Conservation (phyloP, 2,329 filamentous ascomycete species). For the Phaeoacremonium minimum region DNA sequence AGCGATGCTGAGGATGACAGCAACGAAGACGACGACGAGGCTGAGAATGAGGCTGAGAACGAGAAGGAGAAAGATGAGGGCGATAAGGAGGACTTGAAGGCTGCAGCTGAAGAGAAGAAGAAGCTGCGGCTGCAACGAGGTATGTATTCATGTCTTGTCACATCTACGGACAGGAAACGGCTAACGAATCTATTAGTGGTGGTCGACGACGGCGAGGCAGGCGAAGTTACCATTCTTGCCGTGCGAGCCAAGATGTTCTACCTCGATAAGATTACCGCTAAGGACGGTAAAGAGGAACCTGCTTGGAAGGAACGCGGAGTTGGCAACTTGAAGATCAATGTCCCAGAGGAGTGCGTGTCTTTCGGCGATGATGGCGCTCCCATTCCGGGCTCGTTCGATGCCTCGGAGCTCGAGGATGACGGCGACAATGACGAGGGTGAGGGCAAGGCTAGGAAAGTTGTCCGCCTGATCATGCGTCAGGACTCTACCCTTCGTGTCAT, state of each 20-base stretch:
- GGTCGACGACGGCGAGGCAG: constrained; percentile 83
- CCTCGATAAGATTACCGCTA: constrained; percentile 49
- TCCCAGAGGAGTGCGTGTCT: constrained; percentile 52
- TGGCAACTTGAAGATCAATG: constrained; percentile 82
- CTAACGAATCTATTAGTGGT: constrained; percentile 48
- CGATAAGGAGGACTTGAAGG: constrained; percentile 48
- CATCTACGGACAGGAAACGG: no score
- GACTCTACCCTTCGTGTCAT: constrained; percentile 85
- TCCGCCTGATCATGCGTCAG: constrained; percentile 83
- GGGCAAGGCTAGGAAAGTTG: constrained; percentile 36
- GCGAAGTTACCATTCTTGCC: constrained; percentile 70
- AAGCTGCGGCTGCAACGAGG: constrained; percentile 65
- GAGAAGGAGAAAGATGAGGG: constrained; percentile 39
- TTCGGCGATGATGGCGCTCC: constrained; percentile 46
- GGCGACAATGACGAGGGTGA: constrained; percentile 19
- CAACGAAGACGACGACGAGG: constrained; percentile 40
- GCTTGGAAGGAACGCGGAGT: constrained; percentile 89
- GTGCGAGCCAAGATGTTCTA: constrained; percentile 82
- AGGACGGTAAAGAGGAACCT: constrained; percentile 35
- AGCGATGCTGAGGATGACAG: constrained; percentile 53
- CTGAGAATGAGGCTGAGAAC: constrained; percentile 27
- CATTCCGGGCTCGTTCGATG: constrained; percentile 52
- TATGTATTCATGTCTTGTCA: constrained; percentile 34
- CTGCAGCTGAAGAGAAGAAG: constrained; percentile 55
- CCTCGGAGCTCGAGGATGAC: constrained; percentile 42